These are phyloP conservation scores for Dactylis glomerata DNA, from an alignment of 176 grass and related monocot species.

Conservation along the genomic window DNA sequence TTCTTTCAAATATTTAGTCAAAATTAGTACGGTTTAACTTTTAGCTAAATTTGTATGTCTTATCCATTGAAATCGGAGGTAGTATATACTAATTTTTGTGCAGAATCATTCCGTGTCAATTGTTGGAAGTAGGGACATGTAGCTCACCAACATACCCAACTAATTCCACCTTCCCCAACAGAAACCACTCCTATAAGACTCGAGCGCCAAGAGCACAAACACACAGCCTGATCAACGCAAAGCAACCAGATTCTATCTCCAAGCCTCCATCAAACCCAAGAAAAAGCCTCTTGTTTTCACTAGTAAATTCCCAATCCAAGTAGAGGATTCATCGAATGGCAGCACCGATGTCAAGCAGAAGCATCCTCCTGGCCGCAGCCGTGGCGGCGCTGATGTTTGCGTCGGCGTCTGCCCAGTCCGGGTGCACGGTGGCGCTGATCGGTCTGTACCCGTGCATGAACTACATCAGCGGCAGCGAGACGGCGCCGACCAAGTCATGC, in stretches of 20 bases:
- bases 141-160: slow-evolving; percentile 37
- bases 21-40: too few relatives aligned
- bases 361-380: neutral
- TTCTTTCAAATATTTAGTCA: too few relatives aligned
- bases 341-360: neutral
- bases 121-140: slow-evolving; percentile 24
- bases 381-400: slow-evolving; percentile 19
- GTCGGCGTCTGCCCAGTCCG: slow-evolving; percentile 48
- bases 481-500: slow-evolving; percentile 46
- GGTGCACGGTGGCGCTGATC: slow-evolving; percentile 59
- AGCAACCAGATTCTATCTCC: neutral
- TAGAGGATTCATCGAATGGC: too few relatives aligned
- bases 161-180: neutral
- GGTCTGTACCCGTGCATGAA: slow-evolving; percentile 80
- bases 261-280: too few relatives aligned
- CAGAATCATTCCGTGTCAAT: neutral
- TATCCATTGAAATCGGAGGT: too few relatives aligned
- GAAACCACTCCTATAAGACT: slow-evolving; percentile 2
- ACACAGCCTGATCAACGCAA: neutral
- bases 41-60: too few relatives aligned
- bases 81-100: too few relatives aligned
- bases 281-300: too few relatives aligned
- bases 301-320: too few relatives aligned
- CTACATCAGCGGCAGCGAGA: slow-evolving; percentile 78
- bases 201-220: neutral